These are phyloP conservation scores for Leccinum pseudoinsigne DNA, from an alignment of 1,284 basidiomycete species.

Conservation along the genomic window DNA sequence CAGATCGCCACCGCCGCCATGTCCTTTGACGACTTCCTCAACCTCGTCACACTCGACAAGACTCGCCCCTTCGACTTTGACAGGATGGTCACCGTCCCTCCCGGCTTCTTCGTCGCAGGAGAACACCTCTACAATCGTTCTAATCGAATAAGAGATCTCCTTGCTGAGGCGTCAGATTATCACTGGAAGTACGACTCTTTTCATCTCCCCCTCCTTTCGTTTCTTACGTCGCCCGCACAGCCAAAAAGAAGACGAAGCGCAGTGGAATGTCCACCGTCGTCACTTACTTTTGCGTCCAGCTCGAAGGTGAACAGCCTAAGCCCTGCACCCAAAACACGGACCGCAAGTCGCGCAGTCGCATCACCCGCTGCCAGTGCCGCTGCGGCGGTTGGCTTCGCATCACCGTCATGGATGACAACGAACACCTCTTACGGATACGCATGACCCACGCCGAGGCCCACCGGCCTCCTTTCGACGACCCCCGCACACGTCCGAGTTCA, in stretches of 20 bases:
- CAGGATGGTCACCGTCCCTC: conserved; percentile 34
- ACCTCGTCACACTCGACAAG: conserved; percentile 34
- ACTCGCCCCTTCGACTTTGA: conserved; percentile 33
- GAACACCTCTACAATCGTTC: conserved; percentile 36
- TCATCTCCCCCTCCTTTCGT: background rate
- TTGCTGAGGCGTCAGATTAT: conserved; percentile 37
- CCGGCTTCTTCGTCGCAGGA: conserved; percentile 32
- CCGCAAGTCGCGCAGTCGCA: conserved; percentile 35
- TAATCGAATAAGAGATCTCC: conserved; percentile 34
- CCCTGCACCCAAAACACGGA: conserved; percentile 32
- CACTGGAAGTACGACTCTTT: conserved; percentile 33
- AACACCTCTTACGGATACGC: conserved; percentile 34
- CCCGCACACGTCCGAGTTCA: conserved; percentile 34
- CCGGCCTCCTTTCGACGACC: conserved; percentile 34
- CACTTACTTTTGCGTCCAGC: conserved; percentile 37
- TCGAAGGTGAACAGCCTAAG: conserved; percentile 35
- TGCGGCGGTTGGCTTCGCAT: conserved; percentile 37
- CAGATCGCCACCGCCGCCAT: conserved; percentile 37
- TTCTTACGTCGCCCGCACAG: conserved; percentile 12
- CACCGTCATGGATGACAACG: conserved; percentile 38
- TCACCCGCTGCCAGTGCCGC: conserved; percentile 30
- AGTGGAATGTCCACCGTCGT: conserved; percentile 35
- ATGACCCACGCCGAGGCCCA: conserved; percentile 37
- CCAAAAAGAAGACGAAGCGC: conserved; percentile 37
- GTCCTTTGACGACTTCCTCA: conserved; percentile 34